Conservation (phyloP, 331 rosid species). For the Cydonia oblonga region DNA sequence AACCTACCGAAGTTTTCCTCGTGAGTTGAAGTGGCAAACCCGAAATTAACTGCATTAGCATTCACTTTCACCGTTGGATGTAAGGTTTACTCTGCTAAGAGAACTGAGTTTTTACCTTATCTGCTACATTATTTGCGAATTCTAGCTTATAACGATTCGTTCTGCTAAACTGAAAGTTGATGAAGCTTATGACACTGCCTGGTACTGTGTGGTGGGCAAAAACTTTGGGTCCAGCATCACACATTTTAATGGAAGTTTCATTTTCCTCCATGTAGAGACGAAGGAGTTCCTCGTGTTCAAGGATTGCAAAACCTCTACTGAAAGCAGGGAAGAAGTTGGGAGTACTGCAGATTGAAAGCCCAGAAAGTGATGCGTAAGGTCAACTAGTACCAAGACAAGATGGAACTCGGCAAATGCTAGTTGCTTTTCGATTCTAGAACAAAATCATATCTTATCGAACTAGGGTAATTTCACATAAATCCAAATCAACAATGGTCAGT, state of each 20-base stretch:
- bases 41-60: too few species aligned
- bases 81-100: not conserved
- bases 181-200: conserved; percentile 52
- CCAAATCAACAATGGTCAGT: not conserved
- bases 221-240: conserved; percentile 66
- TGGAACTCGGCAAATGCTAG: not conserved
- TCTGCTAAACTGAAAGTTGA: conserved; percentile 40
- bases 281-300: conserved; percentile 71
- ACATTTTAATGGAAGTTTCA: conserved; percentile 47
- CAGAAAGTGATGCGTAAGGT: conserved; percentile 6
- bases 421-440: not conserved
- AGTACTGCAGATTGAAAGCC: conserved; percentile 21
- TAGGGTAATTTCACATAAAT: too few species aligned
- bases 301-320: conserved; percentile 39
- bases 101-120: not conserved
- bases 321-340: conserved; percentile 45
- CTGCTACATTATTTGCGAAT: not conserved
- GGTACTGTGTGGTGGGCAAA: conserved; percentile 63
- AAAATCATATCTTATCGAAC: not conserved
- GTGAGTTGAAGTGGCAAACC: not conserved
- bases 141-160: not conserved
- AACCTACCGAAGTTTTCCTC: not conserved
- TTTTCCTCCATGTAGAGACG: conserved; percentile 49
- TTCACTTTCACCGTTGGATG: too few species aligned
- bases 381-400: not conserved